Conservation (phyloP, 306 rosid species). For the Medicago arabica region DNA sequence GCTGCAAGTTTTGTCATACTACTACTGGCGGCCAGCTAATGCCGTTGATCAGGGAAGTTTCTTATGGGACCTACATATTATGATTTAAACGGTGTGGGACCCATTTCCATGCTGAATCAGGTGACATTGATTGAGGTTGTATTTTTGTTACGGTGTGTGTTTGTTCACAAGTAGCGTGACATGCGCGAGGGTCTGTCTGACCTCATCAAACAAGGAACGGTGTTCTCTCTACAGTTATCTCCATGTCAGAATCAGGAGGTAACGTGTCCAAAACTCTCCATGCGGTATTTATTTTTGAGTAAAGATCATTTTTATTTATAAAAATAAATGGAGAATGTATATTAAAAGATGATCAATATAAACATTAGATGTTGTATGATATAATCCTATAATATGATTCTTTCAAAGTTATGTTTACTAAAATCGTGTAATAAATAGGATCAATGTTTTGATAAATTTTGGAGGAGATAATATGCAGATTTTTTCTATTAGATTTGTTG, state of each 20-base stretch:
- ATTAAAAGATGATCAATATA: too few relatives aligned
- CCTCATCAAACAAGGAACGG: too few relatives aligned
- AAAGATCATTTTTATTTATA: too few relatives aligned
- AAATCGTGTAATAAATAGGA: too few relatives aligned
- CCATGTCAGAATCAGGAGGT: constrained; percentile 5
- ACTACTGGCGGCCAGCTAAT: constrained; percentile 43
- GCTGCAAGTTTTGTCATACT: constrained; percentile 10
- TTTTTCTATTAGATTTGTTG: too few relatives aligned
- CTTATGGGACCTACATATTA: constrained; percentile 15
- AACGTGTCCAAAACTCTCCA: background rate
- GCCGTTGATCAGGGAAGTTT: constrained; percentile 43
- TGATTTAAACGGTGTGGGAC: background rate
- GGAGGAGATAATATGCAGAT: too few relatives aligned
- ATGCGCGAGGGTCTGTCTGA: background rate
- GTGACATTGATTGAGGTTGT: constrained; percentile 24
- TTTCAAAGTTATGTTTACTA: too few relatives aligned
- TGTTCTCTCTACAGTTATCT: background rate
- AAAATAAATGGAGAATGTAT: too few relatives aligned
- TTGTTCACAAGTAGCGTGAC: constrained; percentile 16
- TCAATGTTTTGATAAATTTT: too few relatives aligned
- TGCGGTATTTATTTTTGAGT: background rate
- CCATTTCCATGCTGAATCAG: background rate
- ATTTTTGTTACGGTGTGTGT: background rate
- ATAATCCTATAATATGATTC: too few relatives aligned
- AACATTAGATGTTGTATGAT: too few relatives aligned